Evolutionary conservation across 805 yeast genomes (phyloP).

Genomic region (Zygosaccharomyces pseudorouxii): DNA sequence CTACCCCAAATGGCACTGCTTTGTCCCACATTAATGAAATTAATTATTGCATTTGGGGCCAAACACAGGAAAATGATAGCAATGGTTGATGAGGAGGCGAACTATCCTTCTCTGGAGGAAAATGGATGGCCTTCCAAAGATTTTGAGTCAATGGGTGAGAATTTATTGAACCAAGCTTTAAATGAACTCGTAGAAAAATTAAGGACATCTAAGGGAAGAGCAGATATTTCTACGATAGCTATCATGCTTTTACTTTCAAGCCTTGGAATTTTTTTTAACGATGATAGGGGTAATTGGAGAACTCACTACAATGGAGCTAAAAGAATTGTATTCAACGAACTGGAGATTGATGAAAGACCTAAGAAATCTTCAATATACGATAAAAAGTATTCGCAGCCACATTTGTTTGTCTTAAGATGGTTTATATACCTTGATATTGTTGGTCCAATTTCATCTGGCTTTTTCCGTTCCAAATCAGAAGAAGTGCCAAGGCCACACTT

Average conservation of each 20-base stretch:
- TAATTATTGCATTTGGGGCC: slow-evolving; percentile 50
- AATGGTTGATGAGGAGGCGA: background rate
- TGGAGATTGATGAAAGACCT: slow-evolving; percentile 10
- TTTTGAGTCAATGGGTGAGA: slow-evolving; percentile 2
- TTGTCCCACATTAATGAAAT: slow-evolving; percentile 48
- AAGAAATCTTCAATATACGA: slow-evolving; percentile 7
- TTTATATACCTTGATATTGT: slow-evolving; percentile 63
- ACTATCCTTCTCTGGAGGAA: background rate
- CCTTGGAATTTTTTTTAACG: slow-evolving; percentile 46
- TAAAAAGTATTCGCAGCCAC: slow-evolving; percentile 21
- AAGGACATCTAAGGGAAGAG: slow-evolving; percentile 24
- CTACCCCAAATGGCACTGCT: slow-evolving; percentile 66
- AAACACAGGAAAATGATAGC: slow-evolving; percentile 36
- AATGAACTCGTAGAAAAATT: slow-evolving; percentile 8
- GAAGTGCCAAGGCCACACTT: slow-evolving; percentile 11
- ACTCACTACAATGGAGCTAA: slow-evolving; percentile 65
- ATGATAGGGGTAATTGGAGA: slow-evolving; percentile 48
- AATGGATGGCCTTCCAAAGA: slow-evolving; percentile 4
- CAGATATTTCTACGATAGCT: slow-evolving; percentile 54
- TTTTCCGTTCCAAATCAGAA: slow-evolving; percentile 4
- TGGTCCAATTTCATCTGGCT: slow-evolving; percentile 56
- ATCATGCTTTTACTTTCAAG: slow-evolving; percentile 55
- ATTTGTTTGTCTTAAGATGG: slow-evolving; percentile 61
- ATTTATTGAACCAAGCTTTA: slow-evolving; percentile 10
- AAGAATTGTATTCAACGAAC: slow-evolving; percentile 43